Evolutionary conservation across 345 rosid genomes (phyloP), one percentile per base, ranked within the genome.

Genomic region (Xanthoceras sorbifolium): DNA sequence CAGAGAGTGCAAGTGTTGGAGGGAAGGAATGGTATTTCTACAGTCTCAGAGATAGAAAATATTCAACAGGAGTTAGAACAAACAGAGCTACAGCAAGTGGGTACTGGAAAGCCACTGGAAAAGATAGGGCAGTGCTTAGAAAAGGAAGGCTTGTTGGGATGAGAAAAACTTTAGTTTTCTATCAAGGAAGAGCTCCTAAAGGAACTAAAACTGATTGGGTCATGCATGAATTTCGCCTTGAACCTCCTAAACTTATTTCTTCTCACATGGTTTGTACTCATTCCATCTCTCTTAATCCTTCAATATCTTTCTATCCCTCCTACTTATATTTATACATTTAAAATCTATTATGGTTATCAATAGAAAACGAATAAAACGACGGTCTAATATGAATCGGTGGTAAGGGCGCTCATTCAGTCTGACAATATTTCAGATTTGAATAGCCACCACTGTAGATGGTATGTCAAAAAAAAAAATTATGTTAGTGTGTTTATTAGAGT

Each of bases 61-160:
- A 95, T 42, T 97, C 99, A 25, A 95, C 96, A 0, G 99, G 99
- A n/a, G 29, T 89, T 11, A 85, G 99, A 73, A 95, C 97, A 14
- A 95, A 95, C 81, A 70, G 99, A 20, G 99, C 99, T 26, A 95
- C 99, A 0, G 85, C 85, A 10, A 71, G 88, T 6, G 99, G 99
- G 36, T 95, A 95, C 34, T 95, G 99, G 99, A 95, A 95, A 78
- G 99, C 99, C 20, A 95, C 99, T 0, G 99, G 99, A 17, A 95
- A 93, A 66, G 99, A 95, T 78, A 81, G 90, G 62, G 59, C 82
- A 0, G 65, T 95, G 66, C 70, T 63, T 22, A 81, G 90, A 6
- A 86, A 89, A 63, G 87, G 89, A 34, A 84, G 75, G 64, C 84
- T 91, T 64, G 97, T 93, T 42, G 99, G 99, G 52, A 89, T 90